phyloP scores from a whole-genome alignment of 306 rosid species.

The Sindora glabra region DNA sequence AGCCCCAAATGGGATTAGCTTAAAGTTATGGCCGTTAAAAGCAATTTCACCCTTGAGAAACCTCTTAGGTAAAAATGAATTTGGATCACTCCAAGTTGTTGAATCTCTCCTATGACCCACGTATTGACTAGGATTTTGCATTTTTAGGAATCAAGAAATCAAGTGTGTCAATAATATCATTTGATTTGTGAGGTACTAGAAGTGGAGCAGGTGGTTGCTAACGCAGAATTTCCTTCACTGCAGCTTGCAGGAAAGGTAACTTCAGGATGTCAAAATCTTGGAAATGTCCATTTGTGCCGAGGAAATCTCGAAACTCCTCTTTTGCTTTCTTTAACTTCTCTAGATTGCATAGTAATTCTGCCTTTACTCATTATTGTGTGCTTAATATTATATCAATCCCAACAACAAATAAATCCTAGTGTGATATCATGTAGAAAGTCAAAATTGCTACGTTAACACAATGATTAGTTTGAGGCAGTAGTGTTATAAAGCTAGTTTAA shows the following conservation, averaged over 20 bases:
- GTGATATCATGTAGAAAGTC: background rate
- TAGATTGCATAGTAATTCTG: background rate
- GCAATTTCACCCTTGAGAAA: slow-evolving; percentile 1
- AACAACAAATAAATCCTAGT: background rate
- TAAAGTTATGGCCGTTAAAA: slow-evolving; percentile 17
- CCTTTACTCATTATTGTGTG: slow-evolving; percentile 3
- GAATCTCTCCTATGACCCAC: slow-evolving; percentile 40
- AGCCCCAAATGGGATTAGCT: slow-evolving; percentile 31
- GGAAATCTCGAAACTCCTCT: background rate
- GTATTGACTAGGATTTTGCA: slow-evolving; percentile 17
- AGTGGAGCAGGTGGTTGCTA: slow-evolving; percentile 30
- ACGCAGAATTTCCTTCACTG: slow-evolving; percentile 25
- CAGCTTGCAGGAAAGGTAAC: slow-evolving; percentile 17
- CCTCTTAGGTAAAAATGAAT: slow-evolving; percentile 17
- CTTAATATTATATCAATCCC: background rate
- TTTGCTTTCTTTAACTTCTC: background rate
- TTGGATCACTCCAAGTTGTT: slow-evolving; percentile 18
- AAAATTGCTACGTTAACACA: too few relatives aligned
- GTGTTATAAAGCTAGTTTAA: too few relatives aligned
- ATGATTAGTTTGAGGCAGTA: too few relatives aligned
- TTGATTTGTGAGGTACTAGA: slow-evolving; percentile 8
- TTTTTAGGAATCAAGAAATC: slow-evolving; percentile 19
- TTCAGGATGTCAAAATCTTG: slow-evolving; percentile 16
- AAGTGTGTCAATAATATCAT: background rate
- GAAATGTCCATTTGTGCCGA: background rate